These are phyloP conservation scores for Globisporangium irregulare DNA, from an alignment of 352 stramenopile species.

Conservation along the genomic window DNA sequence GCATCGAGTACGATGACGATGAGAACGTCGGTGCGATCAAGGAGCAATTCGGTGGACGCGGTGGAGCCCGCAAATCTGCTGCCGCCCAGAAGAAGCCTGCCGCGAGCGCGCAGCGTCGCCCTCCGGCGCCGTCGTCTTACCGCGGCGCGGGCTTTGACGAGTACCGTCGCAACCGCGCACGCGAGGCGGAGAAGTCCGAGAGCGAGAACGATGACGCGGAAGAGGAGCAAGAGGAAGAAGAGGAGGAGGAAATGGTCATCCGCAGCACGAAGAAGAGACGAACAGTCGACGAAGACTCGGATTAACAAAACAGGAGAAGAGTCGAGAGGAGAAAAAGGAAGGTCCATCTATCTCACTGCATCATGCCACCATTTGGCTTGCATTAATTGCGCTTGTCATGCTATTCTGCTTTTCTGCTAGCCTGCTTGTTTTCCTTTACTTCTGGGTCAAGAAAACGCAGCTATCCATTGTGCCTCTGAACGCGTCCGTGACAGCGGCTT, in stretches of 20 bases:
- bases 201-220: conserved; percentile 63
- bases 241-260: conserved; percentile 72
- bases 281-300: conserved; percentile 83
- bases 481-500: conserved; percentile 64
- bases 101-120: conserved; percentile 30
- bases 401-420: background rate
- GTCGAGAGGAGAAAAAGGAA: background rate
- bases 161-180: conserved; percentile 56
- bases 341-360: background rate
- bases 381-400: background rate
- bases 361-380: background rate
- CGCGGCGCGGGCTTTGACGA: conserved; percentile 77
- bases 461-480: conserved; percentile 70
- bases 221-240: conserved; percentile 72
- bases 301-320: conserved; percentile 28
- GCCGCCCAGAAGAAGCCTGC: conserved; percentile 26
- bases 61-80: conserved; percentile 40
- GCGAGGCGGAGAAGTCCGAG: conserved; percentile 62
- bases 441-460: conserved; percentile 73
- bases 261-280: conserved; percentile 75
- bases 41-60: conserved; percentile 69
- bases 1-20: conserved; percentile 78
- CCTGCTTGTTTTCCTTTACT: conserved; percentile 19
- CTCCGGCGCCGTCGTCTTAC: conserved; percentile 27
- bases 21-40: conserved; percentile 84